Evolutionary conservation across 2,329 filamentous ascomycete species (phyloP), one percentile per base, ranked within the genome.

Genomic region (Trichoderma semiorbis): DNA sequence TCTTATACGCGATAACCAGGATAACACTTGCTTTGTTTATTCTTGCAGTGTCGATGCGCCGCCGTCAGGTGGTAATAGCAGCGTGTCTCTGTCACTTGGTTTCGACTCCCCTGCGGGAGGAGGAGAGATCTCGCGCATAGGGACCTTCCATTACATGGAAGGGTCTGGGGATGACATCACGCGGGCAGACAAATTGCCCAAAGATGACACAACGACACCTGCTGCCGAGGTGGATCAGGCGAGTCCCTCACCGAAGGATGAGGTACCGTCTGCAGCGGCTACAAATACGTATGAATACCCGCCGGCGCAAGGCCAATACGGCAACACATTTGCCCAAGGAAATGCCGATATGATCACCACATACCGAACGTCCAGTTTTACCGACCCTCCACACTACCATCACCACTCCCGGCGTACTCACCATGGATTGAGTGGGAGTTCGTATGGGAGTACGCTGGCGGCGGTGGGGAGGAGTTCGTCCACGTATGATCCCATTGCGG

Each of bases 41-140:
- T 87, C 88, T 34, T 85, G 97, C 76, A 89, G 88, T 60, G 89
- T 90, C 53, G 90, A 93, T 71, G 92, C 91, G 36, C 95, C 95
- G 61, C 86, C 85, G 74, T 81, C 84, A 77, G 81, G 84, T 78
- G 78, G 80, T 57, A 82, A 79, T 64, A 82, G 82, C 80, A 87
- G 80, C 80, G 87, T 89, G 81, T 86, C 87, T 47, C 78, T 89
- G 80, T 85, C 85, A 78, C 80, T 90, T 68, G 77, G 87, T 58
- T 82, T 89, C 21, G 87, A 89, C 72, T 84, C 81, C 12, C 77
- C 83, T n/a, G 81, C 83, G 34, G 86, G 86, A 39, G 84, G 88
- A 68, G 84, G 88, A 66, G 84, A 87, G 78, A 81, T 89, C 75
- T 85, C 85, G 75, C 83, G 85, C 78, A 84, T 74, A 77, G 84